Evolutionary conservation across 257 asterid genomes (phyloP), one percentile per base, ranked within the genome.

Genomic region (Lantana camara): DNA sequence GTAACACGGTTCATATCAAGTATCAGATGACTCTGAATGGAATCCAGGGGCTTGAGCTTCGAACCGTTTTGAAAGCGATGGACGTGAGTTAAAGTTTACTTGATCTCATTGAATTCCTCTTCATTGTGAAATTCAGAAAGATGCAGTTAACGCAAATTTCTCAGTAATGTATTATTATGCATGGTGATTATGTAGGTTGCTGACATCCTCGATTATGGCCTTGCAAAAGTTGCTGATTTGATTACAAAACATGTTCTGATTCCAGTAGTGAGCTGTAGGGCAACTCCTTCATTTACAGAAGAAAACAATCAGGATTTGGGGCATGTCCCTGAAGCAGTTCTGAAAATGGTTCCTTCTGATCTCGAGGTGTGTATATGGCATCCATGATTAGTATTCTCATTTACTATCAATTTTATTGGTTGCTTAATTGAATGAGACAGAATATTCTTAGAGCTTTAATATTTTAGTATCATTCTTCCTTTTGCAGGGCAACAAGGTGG

Each of bases 171-270:
- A 60, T 60, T 61, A 57, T 66, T 56, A 14, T 64, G 55, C 50
- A 13, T 72, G 68, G 48, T 73, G 73, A 40, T 66, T 70, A 37
- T 80, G 75, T 73, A 94, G 99, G 92, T 81, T 67, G 80, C 83
- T 71, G 90, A 81, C 32, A 72, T 90, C 53, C 82, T 94, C 57
- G 82, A 83, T 70, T 84, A 90, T 78, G 99, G 97, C 67, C 84
- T 94, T 60, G 95, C 95, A 51, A 94, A 82, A 77, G 72, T 82
- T 66, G 97, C 97, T 29, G 99, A 90, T 69, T 73, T 82, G 82
- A 74, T 88, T 76, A 80, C 79, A 50, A 90, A 90, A 72, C 66
- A 80, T 57, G 80, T 82, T 41, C 47, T 88, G 56, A 64, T 69
- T 70, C 99, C 93, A 47, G 74, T 79, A 38, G 81, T 88, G 50